Conservation (phyloP, 2,329 filamentous ascomycete genomes). For the Colletotrichum incanum region DNA sequence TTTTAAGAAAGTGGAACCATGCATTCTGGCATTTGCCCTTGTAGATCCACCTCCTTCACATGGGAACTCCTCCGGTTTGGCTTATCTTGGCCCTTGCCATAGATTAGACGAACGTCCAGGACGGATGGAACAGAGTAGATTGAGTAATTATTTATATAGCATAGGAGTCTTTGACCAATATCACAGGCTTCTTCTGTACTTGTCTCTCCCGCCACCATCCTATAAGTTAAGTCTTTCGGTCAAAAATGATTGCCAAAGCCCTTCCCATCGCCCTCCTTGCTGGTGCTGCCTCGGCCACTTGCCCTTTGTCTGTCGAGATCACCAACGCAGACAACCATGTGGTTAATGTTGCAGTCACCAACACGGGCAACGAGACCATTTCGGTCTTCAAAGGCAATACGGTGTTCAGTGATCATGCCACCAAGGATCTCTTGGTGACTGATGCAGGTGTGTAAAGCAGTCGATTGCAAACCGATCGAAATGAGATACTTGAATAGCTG, state of each 20-base stretch:
- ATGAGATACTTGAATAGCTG: fast-evolving
- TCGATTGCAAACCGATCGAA: background rate
- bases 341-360: constrained; percentile 38
- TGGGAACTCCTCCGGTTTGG: constrained; percentile 26
- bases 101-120: background rate
- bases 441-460: constrained; percentile 28
- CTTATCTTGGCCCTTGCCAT: constrained; percentile 27
- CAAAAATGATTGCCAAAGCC: constrained; percentile 37
- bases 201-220: constrained; percentile 5
- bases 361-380: constrained; percentile 38
- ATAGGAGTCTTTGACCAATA: background rate
- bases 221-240: background rate
- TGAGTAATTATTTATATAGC: constrained; percentile 24
- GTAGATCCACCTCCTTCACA: constrained; percentile 29
- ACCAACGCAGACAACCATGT: constrained; percentile 31
- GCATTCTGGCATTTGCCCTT: background rate
- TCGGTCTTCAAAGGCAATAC: constrained; percentile 41
- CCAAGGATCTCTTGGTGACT: constrained; percentile 40
- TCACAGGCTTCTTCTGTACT: background rate
- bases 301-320: constrained; percentile 37
- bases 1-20: background rate
- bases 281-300: constrained; percentile 38
- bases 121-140: background rate
- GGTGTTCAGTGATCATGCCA: constrained; percentile 40
- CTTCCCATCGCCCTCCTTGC: constrained; percentile 37